Percentiles rank a stretch among this genome's conserved stretches.
phyloP scores from a whole-genome alignment of 345 rosid species.

The Raphanus sativus region DNA sequence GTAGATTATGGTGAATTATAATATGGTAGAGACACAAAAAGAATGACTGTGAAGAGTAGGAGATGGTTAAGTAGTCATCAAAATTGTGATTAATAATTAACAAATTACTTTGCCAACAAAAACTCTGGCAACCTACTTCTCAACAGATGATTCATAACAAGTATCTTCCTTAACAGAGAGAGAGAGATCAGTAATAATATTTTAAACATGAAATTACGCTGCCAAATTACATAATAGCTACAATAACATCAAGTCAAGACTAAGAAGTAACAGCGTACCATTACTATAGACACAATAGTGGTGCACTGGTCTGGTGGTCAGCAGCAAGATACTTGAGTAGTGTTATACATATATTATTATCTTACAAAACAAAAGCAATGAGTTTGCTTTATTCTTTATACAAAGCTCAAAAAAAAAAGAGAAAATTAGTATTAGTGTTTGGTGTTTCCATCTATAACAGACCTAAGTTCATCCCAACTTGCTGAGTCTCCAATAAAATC shows the following conservation, averaged over 20 bases:
- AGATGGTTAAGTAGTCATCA: slow-evolving; percentile 74
- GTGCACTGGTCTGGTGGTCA: too few relatives aligned
- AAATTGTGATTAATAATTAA: slow-evolving; percentile 40
- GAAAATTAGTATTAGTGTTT: slow-evolving; percentile 14
- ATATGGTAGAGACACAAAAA: slow-evolving; percentile 54
- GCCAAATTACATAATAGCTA: not conserved
- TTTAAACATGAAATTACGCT: not conserved
- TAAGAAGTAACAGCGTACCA: not conserved
- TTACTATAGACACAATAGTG: not conserved
- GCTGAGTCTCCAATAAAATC: slow-evolving; percentile 46
- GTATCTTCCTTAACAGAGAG: slow-evolving; percentile 51
- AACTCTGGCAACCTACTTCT: slow-evolving; percentile 51
- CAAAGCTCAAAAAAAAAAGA: not conserved
- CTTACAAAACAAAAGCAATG: slow-evolving; percentile 5
- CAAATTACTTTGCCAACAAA: not conserved
- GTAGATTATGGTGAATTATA: slow-evolving; percentile 40
- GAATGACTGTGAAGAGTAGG: slow-evolving; percentile 75
- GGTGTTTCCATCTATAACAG: slow-evolving; percentile 50
- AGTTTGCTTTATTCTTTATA: slow-evolving; percentile 9
- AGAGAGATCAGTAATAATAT: not conserved
- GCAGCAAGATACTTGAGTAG: too few relatives aligned
- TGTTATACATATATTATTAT: not conserved
- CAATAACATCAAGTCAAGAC: not conserved
- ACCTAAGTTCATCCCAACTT: slow-evolving; percentile 73
- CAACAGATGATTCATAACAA: slow-evolving; percentile 62